Base-by-base conservation (phyloP, 768 basidiomycete species). In the Panaeolus cyanescens region DNA sequence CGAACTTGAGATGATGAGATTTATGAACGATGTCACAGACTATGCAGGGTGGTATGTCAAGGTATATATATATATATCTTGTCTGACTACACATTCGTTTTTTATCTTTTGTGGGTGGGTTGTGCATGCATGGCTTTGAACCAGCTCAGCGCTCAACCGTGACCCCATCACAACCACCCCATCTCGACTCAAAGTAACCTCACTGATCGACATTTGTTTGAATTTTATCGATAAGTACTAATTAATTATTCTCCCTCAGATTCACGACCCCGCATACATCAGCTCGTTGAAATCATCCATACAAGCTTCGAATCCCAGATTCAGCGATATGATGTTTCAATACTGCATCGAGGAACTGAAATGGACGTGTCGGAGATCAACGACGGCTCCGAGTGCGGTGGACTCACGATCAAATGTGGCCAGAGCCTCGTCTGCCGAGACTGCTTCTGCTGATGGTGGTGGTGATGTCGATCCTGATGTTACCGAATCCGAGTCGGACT, bases 21-120 rank as follows among this genome's bases (percentile, higher is more conserved):
- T 70, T 56, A 72, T 74, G 68, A 69, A 71, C 53, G 20, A 55
- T 22, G 56, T 71, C 36, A 72, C 72, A 30, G 72, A 74, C 45
- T 68, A 68, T 56, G 59, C 54, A 0, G 61, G 68, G 17, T 74
- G 72, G 71, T 58, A 69, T 53, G 55, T 45, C 12, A 71, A 71
- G 61, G 68, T 68, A 59, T 3, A 56, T 30, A 15, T 1, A 31
- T 31, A 13, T n/a, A n/a, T n/a, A n/a, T n/a, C n/a, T n/a, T n/a
- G n/a, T n/a, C n/a, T n/a, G n/a, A n/a, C n/a, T n/a, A n/a, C n/a
- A n/a, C n/a, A n/a, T n/a, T n/a, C n/a, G n/a, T n/a, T n/a, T n/a
- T n/a, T n/a, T n/a, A n/a, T n/a, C n/a, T n/a, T n/a, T n/a, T n/a
- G n/a, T n/a, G n/a, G n/a, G n/a, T n/a, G n/a, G n/a, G n/a, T n/a